These are phyloP conservation scores for Rhynchospora pubera DNA, from an alignment of 176 grass and related monocot species.

Conservation along the genomic window DNA sequence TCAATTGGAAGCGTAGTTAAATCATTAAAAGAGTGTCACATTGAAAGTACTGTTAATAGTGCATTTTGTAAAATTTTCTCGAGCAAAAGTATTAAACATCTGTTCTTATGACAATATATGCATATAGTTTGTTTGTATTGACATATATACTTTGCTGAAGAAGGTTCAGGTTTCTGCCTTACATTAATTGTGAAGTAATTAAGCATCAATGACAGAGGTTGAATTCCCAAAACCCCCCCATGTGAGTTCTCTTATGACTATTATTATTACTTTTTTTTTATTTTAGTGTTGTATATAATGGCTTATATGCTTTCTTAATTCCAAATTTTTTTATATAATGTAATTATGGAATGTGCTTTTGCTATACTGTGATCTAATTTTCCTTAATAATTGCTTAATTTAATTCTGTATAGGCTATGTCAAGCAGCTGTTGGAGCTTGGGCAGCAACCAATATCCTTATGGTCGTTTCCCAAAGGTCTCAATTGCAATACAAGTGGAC, in stretches of 20 bases:
- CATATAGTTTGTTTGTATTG: background rate
- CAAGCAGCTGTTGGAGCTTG: conserved; percentile 53
- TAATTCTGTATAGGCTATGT: conserved; percentile 32
- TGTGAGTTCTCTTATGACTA: conserved; percentile 37
- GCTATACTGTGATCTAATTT: background rate
- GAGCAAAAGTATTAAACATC: background rate
- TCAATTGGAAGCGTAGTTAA: background rate
- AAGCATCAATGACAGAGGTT: conserved; percentile 39
- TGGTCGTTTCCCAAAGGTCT: conserved; percentile 77
- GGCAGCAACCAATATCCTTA: conserved; percentile 44
- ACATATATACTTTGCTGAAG: background rate
- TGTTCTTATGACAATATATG: background rate
- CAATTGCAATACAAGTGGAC: conserved; percentile 52
- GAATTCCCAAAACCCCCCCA: conserved; percentile 34
- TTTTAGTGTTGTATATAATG: conserved; percentile 17
- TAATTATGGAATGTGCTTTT: conserved; percentile 13
- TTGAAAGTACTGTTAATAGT: background rate
- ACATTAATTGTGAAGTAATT: conserved; percentile 16
- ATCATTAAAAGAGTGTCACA: too few species aligned
- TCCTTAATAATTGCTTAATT: background rate
- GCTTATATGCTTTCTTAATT: background rate
- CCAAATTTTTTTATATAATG: background rate
- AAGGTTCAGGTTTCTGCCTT: conserved; percentile 22
- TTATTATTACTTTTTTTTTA: background rate
- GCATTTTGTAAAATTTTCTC: background rate